Evolutionary conservation across 768 basidiomycete genomes (phyloP).

Genomic region (Tricholoma matsutake): DNA sequence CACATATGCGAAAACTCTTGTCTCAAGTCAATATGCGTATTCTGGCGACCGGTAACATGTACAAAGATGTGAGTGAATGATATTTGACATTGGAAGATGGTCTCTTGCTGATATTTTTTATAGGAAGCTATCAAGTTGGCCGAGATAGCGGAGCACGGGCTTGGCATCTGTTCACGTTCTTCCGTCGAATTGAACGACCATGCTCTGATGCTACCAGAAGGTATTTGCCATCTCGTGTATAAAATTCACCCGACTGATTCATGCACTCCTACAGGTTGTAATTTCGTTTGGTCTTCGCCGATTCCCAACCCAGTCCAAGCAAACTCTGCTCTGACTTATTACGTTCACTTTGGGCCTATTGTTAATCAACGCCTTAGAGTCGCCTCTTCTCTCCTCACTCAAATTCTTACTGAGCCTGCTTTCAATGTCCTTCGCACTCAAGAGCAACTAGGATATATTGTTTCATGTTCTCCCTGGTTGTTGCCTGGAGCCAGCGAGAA

Average conservation of each 20-base stretch:
- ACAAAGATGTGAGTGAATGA: conserved; percentile 61
- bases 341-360: conserved; percentile 71
- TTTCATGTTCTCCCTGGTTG: conserved; percentile 56
- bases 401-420: conserved; percentile 87
- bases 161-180: conserved; percentile 54
- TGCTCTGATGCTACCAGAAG: conserved; percentile 64
- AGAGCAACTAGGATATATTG: conserved; percentile 95
- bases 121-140: conserved; percentile 79
- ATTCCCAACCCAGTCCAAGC: conserved; percentile 83
- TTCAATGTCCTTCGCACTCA: conserved; percentile 91
- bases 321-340: conserved; percentile 87
- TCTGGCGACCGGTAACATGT: conserved; percentile 81
- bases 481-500: conserved; percentile 64
- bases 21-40: conserved; percentile 66
- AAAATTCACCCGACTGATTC: background rate
- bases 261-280: conserved; percentile 49
- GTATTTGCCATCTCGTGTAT: conserved; percentile 34
- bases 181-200: conserved; percentile 52
- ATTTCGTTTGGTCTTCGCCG: conserved; percentile 59
- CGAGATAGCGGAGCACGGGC: conserved; percentile 64
- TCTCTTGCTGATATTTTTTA: conserved; percentile 6
- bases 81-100: background rate
- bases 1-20: conserved; percentile 57
- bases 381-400: conserved; percentile 65
- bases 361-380: conserved; percentile 64